A percentile compares a stretch with the other conserved stretches of the same genome.
phyloP scores from a whole-genome alignment of 345 rosid genomes.

The Melaleuca alternifolia region DNA sequence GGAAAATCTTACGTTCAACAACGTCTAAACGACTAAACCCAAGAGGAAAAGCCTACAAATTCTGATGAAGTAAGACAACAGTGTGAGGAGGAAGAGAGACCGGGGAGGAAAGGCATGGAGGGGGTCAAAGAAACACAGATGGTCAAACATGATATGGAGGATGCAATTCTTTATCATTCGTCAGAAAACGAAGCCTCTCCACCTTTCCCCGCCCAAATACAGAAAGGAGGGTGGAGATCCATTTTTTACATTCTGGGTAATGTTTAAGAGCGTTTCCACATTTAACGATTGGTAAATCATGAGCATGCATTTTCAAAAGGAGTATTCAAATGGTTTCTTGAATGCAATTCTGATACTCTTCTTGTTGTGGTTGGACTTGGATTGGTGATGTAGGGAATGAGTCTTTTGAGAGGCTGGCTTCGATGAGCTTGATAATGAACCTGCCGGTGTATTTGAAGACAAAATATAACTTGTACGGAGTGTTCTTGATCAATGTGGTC shows the following conservation, averaged over 20 bases:
- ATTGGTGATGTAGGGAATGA: conserved; percentile 40
- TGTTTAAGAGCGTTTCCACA: not conserved
- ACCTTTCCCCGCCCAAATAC: not conserved
- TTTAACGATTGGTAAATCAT: not conserved
- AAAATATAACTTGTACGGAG: conserved; percentile 54
- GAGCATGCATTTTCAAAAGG: not conserved
- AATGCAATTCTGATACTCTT: not conserved
- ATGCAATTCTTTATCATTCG: not conserved
- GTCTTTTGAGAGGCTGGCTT: conserved; percentile 67
- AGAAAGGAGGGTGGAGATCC: conserved; percentile 33
- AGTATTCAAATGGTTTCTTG: not conserved
- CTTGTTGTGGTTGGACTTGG: not conserved
- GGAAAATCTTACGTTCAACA: not conserved
- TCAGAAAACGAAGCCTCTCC: not conserved
- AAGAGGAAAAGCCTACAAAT: not conserved
- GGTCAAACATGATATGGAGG: not conserved
- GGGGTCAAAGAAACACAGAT: not conserved
- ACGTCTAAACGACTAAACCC: not conserved
- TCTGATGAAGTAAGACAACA: not conserved
- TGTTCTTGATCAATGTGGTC: conserved; percentile 35
- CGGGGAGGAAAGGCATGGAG: not conserved
- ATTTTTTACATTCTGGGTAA: conserved; percentile 30
- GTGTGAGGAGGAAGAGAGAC: not conserved
- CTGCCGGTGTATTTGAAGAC: conserved; percentile 52
- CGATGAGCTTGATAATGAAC: conserved; percentile 45